Evolutionary conservation across 164 flowering plant genomes (phyloP).

Genomic region (Vitis cinerea): DNA sequence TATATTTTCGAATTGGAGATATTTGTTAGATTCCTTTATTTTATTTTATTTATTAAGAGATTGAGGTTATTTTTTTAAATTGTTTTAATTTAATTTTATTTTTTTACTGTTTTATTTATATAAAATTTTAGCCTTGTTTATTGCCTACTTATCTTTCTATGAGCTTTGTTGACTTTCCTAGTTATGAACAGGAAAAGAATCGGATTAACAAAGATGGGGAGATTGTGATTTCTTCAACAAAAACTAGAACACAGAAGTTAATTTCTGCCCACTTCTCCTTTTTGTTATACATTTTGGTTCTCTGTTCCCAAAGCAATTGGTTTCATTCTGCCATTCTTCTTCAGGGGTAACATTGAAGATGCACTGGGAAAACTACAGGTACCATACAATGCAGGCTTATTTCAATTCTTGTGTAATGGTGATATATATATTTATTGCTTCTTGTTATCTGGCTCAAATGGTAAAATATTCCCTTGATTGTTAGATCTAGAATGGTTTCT

Average conservation of each 20-base stretch:
- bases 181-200: slow-evolving; percentile 78
- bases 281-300: slow-evolving; percentile 10
- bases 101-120: neutral
- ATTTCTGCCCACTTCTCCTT: slow-evolving; percentile 18
- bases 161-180: neutral
- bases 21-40: too few relatives aligned
- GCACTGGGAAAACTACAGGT: slow-evolving; percentile 92
- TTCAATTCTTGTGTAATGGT: neutral
- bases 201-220: slow-evolving; percentile 96
- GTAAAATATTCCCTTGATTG: neutral
- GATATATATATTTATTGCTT: neutral
- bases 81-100: neutral
- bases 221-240: slow-evolving; percentile 91
- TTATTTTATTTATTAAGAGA: too few relatives aligned
- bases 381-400: slow-evolving; percentile 3
- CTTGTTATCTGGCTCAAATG: neutral
- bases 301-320: slow-evolving; percentile 13
- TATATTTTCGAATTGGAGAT: too few relatives aligned
- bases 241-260: slow-evolving; percentile 93
- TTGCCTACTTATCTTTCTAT: neutral
- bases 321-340: slow-evolving; percentile 22
- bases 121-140: neutral
- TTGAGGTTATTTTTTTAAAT: too few relatives aligned
- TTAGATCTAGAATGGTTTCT: neutral
- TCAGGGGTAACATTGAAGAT: slow-evolving; percentile 96